Conservation (phyloP, 805 yeast genomes). For the Candida rishiriensis region DNA sequence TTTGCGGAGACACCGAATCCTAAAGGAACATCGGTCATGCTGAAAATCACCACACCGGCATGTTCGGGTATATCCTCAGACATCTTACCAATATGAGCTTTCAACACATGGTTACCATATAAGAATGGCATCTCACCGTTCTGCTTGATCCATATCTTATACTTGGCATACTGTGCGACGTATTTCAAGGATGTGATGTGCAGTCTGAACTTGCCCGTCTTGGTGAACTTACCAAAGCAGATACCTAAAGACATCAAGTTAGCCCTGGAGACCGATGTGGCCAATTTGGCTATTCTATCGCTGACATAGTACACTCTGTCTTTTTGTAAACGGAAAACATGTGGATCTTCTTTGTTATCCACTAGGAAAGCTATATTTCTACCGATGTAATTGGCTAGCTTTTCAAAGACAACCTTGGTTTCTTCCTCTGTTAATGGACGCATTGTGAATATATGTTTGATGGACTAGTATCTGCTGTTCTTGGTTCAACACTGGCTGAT, state of each 20-base stretch:
- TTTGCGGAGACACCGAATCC: conserved; percentile 96
- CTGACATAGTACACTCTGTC: conserved; percentile 93
- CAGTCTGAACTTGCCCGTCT: conserved; percentile 92
- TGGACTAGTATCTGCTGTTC: no score
- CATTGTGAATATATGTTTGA: conserved; percentile 40
- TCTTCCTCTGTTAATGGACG: conserved; percentile 96
- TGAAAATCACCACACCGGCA: conserved; percentile 87
- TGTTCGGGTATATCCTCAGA: conserved; percentile 98
- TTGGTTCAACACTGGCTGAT: no score
- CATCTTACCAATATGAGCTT: conserved; percentile 96
- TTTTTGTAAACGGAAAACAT: conserved; percentile 92
- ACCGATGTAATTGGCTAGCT: conserved; percentile 95
- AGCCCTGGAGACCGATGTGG: conserved; percentile 85
- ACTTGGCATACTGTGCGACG: conserved; percentile 82
- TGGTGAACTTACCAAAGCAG: conserved; percentile 95
- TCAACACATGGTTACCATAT: conserved; percentile 93
- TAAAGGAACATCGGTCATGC: conserved; percentile 88
- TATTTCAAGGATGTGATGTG: conserved; percentile 89
- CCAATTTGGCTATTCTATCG: conserved; percentile 76
- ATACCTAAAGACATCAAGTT: conserved; percentile 90
- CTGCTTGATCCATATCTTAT: conserved; percentile 92
- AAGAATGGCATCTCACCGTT: conserved; percentile 99
- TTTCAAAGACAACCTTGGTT: conserved; percentile 92
- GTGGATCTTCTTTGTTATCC: conserved; percentile 82
- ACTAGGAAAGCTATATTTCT: conserved; percentile 85